phyloP scores from a whole-genome alignment of 1,284 basidiomycete genomes.

The Schizophyllum amplum region DNA sequence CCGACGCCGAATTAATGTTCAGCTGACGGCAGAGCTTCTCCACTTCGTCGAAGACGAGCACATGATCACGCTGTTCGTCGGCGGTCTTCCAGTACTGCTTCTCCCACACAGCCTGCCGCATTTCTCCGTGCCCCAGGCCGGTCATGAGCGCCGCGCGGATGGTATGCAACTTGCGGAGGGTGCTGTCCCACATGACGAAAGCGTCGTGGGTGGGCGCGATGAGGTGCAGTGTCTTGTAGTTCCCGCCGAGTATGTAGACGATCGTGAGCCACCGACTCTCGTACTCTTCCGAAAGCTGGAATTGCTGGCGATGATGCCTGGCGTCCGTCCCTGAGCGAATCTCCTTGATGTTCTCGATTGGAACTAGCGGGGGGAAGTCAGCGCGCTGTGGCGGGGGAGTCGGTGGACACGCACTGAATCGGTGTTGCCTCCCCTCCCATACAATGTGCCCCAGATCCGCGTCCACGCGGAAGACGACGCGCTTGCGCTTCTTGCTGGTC shows the following conservation, averaged over 20 bases:
- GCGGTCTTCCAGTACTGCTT: constrained; percentile 77
- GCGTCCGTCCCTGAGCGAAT: constrained; percentile 76
- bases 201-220: constrained; percentile 69
- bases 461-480: constrained; percentile 65
- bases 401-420: constrained; percentile 51
- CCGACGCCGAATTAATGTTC: constrained; percentile 60
- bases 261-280: constrained; percentile 57
- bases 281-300: neutral
- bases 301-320: constrained; percentile 43
- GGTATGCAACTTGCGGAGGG: constrained; percentile 49
- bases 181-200: constrained; percentile 62
- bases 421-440: constrained; percentile 73
- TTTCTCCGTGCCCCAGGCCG: constrained; percentile 53
- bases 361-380: constrained; percentile 40
- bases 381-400: neutral
- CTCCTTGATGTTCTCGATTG: constrained; percentile 88
- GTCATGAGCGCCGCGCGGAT: constrained; percentile 64
- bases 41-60: constrained; percentile 67
- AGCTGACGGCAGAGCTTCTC: constrained; percentile 69
- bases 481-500: constrained; percentile 73
- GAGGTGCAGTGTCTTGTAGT: constrained; percentile 90
- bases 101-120: constrained; percentile 72
- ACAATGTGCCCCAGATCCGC: constrained; percentile 72
- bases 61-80: constrained; percentile 55
- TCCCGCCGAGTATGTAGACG: constrained; percentile 67